Percentiles rank a stretch among this genome's conserved stretches.
phyloP scores from a whole-genome alignment of 371 early-diverging fungal species.

The Apophysomyces elegans region DNA sequence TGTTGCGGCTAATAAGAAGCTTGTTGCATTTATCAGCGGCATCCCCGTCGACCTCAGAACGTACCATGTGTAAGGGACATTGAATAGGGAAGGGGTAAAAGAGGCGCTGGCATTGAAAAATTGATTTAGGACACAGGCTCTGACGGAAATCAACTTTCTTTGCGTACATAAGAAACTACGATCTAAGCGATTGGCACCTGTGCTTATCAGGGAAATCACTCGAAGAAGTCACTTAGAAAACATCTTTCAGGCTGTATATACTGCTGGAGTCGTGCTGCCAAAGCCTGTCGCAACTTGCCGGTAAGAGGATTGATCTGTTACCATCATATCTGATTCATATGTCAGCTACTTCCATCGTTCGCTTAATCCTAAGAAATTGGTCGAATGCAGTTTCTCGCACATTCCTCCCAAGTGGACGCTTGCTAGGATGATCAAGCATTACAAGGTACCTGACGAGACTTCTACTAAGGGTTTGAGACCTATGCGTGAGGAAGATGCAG shows the following conservation, averaged over 20 bases:
- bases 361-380: conserved; percentile 91
- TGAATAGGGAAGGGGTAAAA: too few relatives aligned
- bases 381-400: conserved; percentile 91
- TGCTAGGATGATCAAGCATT: conserved; percentile 72
- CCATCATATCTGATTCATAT: background rate
- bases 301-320: conserved; percentile 37
- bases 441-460: conserved; percentile 71
- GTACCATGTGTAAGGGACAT: conserved; percentile 63
- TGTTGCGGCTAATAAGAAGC: conserved; percentile 76
- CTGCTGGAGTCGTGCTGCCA: conserved; percentile 92
- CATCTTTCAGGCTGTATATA: conserved; percentile 98
- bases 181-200: conserved; percentile 94
- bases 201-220: conserved; percentile 99
- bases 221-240: conserved; percentile 92
- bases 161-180: conserved; percentile 97
- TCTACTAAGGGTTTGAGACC: conserved; percentile 74
- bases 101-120: too few relatives aligned
- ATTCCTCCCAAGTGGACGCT: conserved; percentile 76
- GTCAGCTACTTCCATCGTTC: conserved; percentile 91
- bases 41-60: conserved; percentile 84
- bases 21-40: conserved; percentile 96
- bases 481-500: conserved; percentile 79
- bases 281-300: conserved; percentile 84
- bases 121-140: conserved; percentile 43
- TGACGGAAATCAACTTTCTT: conserved; percentile 98